Percentiles rank a stretch among this genome's conserved stretches.
These are phyloP conservation scores for Dendrocalamus sinicus DNA, from an alignment of 176 grass and related monocot genomes.

Conservation along the genomic window DNA sequence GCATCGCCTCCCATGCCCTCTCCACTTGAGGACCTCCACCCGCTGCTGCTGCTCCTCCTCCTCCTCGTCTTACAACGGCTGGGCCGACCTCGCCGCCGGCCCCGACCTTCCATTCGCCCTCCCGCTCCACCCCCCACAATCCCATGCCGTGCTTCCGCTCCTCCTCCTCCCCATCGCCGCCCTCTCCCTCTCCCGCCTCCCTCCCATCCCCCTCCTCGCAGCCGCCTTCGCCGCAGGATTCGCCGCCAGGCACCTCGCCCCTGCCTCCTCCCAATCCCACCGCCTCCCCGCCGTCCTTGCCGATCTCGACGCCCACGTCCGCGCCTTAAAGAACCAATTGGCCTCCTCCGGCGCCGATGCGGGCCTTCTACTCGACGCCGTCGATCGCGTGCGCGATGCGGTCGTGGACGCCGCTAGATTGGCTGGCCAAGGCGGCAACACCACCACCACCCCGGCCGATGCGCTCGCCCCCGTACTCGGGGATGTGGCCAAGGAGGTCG, in stretches of 20 bases:
- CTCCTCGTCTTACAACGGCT: conserved; percentile 60
- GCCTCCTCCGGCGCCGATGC: neutral
- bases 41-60: neutral
- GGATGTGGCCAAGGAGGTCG: conserved; percentile 46
- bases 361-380: conserved; percentile 43
- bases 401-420: conserved; percentile 3
- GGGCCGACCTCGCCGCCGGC: conserved; percentile 67
- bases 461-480: conserved; percentile 9
- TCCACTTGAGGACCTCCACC: neutral
- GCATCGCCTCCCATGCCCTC: too few species aligned
- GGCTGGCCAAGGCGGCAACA: conserved; percentile 16
- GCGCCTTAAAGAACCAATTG: conserved; percentile 45
- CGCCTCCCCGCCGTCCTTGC: conserved; percentile 17
- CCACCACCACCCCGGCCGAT: neutral
- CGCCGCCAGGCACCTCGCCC: conserved; percentile 46
- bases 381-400: conserved; percentile 53
- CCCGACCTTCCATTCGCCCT: neutral
- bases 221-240: conserved; percentile 72
- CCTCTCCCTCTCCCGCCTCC: conserved; percentile 49
- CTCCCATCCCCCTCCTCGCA: conserved; percentile 59
- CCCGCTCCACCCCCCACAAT: neutral
- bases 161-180: conserved; percentile 40
- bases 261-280: conserved; percentile 3
- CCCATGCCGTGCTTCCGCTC: conserved; percentile 40
- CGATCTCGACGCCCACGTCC: conserved; percentile 62